phyloP scores from a whole-genome alignment of 768 basidiomycete genomes.

The Amanita inopinata region DNA sequence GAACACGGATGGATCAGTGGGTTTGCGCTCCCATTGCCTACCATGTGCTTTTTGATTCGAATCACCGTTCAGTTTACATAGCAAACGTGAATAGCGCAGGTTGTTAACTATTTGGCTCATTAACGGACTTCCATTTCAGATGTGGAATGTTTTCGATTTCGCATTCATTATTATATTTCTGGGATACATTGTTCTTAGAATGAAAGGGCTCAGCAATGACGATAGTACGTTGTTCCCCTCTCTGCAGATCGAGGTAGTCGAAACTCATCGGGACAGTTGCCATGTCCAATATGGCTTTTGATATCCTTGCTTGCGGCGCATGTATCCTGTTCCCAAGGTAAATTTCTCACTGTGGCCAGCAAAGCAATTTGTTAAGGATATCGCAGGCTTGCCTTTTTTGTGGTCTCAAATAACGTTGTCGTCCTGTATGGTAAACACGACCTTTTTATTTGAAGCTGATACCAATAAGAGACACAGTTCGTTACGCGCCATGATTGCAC shows the following conservation, averaged over 20 bases:
- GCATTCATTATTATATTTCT: conserved; percentile 63
- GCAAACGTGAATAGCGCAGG: conserved; percentile 48
- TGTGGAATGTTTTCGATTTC: conserved; percentile 89
- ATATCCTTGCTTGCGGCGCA: conserved; percentile 75
- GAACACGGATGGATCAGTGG: conserved; percentile 84
- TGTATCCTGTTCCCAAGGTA: conserved; percentile 81
- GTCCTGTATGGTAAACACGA: conserved; percentile 45
- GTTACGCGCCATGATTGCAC: conserved; percentile 71
- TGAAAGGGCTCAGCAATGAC: conserved; percentile 45
- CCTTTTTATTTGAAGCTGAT: neutral
- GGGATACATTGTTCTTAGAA: conserved; percentile 54
- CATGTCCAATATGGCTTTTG: conserved; percentile 63
- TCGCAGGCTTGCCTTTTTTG: conserved; percentile 65
- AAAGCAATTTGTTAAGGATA: neutral
- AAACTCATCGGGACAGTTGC: conserved; percentile 20
- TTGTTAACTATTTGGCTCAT: conserved; percentile 5
- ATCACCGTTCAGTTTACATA: conserved; percentile 56
- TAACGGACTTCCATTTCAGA: conserved; percentile 28
- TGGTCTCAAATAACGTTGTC: conserved; percentile 68
- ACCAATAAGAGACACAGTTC: conserved; percentile 34
- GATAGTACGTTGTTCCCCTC: conserved; percentile 34
- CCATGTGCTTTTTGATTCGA: neutral
- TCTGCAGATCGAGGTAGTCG: conserved; percentile 3
- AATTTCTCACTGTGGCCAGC: conserved; percentile 8
- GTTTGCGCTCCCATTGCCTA: conserved; percentile 18